Evolutionary conservation across 2,329 filamentous ascomycete genomes (phyloP), one percentile per base, ranked within the genome.

Genomic region (Venturia aucupariae): DNA sequence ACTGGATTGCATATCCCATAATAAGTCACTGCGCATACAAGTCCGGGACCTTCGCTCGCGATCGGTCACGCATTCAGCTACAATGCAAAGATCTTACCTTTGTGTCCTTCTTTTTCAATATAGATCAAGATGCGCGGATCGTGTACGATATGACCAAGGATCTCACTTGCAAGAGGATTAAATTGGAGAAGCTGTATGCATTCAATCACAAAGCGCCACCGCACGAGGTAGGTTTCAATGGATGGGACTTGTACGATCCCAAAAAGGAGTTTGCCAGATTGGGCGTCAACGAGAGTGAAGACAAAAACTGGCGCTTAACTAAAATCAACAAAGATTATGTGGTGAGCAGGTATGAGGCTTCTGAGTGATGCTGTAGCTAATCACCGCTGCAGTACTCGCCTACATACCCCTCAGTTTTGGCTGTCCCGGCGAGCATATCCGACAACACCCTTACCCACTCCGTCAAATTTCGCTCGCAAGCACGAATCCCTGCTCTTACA

Each of bases 381-480:
- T 59, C 22, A 22, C 30, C 15, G 61, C 30, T 24, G 61, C 66
- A 76, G 79, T 97, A 97, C 72, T 96, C 92, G 62, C 88, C 92
- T 32, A 97, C 94, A 2, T 99, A 99, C 74, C 94, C 94, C 15
- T 86, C 87, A 3, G 74, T 96, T 59, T 81, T 99, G 30, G 88
- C 88, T 13, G 92, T 99, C 22, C 94, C 94, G 27, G 86, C 88
- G 30, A 86, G 84, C 65, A 96, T 99, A 69, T 97, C 93, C n/a
- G 94, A 99, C 76, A 97, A 94, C 72, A 92, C 93, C 60, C 84
- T 99, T 61, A 96, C 96, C 72, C 96, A 99, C 73, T 94, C 92
- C 32, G 89, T 87, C 66, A 85, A 87, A 67, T 97, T 96, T 76
- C 89, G 94, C 62, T 97, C 94, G 0, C 86, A 92, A 66, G 86